phyloP scores from a whole-genome alignment of 2,329 filamentous ascomycete genomes.

The Aspergillus niger region DNA sequence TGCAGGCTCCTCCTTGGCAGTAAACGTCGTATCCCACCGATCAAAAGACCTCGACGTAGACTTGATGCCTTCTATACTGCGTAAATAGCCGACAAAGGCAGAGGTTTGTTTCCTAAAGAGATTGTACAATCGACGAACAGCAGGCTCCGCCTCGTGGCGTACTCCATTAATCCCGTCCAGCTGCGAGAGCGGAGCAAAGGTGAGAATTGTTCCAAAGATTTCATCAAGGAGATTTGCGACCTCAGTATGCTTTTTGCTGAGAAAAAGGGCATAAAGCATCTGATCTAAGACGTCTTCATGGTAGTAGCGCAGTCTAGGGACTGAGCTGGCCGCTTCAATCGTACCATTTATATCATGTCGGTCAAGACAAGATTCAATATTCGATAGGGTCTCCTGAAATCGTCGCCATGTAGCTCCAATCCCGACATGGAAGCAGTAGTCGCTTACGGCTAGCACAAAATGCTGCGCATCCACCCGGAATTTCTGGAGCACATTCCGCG shows the following conservation, averaged over 20 bases:
- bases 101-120: constrained; percentile 71
- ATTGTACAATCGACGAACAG: constrained; percentile 60
- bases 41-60: constrained; percentile 42
- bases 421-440: constrained; percentile 79
- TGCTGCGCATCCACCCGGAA: constrained; percentile 79
- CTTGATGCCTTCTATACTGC: constrained; percentile 67
- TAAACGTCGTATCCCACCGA: constrained; percentile 27
- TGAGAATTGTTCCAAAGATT: constrained; percentile 71
- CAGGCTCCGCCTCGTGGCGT: constrained; percentile 41
- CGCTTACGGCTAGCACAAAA: constrained; percentile 71
- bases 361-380: constrained; percentile 61
- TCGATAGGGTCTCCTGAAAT: constrained; percentile 67
- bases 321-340: constrained; percentile 58
- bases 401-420: constrained; percentile 71
- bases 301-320: constrained; percentile 66
- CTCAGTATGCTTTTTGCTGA: constrained; percentile 73
- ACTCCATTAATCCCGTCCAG: constrained; percentile 24
- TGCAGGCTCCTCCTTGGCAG: constrained; percentile 44
- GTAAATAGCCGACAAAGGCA: constrained; percentile 72
- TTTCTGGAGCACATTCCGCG: constrained; percentile 52
- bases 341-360: constrained; percentile 48
- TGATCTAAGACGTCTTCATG: constrained; percentile 74
- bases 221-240: constrained; percentile 72
- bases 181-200: constrained; percentile 57
- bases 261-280: constrained; percentile 71